These are phyloP conservation scores for Ophiostoma fasciatum DNA, from an alignment of 2,329 filamentous ascomycete genomes.

Conservation along the genomic window DNA sequence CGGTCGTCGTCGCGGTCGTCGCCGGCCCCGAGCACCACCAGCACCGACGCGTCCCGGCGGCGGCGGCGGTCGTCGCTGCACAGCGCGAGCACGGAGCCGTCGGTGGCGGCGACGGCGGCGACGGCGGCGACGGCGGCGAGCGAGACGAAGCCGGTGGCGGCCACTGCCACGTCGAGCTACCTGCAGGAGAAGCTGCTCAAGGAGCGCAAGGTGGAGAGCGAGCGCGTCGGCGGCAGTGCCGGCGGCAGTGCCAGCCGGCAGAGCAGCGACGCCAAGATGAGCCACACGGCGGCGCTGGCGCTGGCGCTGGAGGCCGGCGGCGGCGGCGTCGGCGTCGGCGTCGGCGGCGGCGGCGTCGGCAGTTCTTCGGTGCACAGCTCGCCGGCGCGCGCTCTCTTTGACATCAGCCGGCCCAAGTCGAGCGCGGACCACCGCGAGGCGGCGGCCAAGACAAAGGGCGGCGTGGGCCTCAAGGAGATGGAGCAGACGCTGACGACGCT, in stretches of 20 bases:
- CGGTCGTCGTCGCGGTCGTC: too few relatives aligned
- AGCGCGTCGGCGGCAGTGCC: too few relatives aligned
- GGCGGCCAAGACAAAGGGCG: slow-evolving; percentile 33
- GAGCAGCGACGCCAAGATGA: slow-evolving; percentile 22
- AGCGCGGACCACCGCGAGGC: slow-evolving; percentile 24
- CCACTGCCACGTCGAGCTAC: slow-evolving; percentile 32
- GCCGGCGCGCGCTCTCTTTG: slow-evolving; percentile 21
- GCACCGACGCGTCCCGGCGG: slow-evolving; percentile 5
- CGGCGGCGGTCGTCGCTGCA: too few relatives aligned
- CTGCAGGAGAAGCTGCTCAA: slow-evolving; percentile 40
- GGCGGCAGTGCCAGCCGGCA: slow-evolving; percentile 22
- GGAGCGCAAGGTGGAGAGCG: slow-evolving; percentile 34
- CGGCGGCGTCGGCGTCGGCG: too few relatives aligned
- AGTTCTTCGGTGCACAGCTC: too few relatives aligned
- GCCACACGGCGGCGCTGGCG: too few relatives aligned
- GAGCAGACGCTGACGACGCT: slow-evolving; percentile 55
- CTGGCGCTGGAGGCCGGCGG: too few relatives aligned
- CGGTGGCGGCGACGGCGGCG: too few relatives aligned
- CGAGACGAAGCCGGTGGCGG: slow-evolving; percentile 27
- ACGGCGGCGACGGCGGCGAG: too few relatives aligned
- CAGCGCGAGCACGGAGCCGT: too few relatives aligned
- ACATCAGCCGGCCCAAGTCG: slow-evolving; percentile 27
- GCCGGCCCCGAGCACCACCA: slow-evolving; percentile 5
- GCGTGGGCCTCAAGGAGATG: slow-evolving; percentile 51
- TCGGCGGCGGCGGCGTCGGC: too few relatives aligned